phyloP scores from a whole-genome alignment of 1,284 basidiomycete genomes.

The Trichosporon coremiiforme region DNA sequence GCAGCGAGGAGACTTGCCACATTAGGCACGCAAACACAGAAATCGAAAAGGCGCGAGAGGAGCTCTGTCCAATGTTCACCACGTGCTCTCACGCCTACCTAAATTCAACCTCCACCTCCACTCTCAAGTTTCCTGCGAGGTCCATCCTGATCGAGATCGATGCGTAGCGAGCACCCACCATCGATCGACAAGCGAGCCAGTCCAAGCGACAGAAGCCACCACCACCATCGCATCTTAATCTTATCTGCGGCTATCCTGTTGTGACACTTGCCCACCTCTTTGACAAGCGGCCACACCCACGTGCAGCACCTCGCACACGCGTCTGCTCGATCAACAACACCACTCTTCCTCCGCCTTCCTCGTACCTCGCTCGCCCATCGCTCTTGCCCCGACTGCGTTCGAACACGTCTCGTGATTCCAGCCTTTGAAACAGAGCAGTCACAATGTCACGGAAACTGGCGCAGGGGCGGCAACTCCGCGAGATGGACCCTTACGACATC shows the following conservation, averaged over 20 bases:
- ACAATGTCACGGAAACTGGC: conserved; percentile 30
- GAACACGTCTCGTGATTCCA: no score
- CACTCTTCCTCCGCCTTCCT: neutral
- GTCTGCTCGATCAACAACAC: neutral
- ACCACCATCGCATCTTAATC: neutral
- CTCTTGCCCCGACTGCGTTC: no score
- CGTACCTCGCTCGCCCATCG: neutral
- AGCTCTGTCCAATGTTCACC: no score
- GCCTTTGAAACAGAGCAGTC: no score
- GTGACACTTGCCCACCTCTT: neutral
- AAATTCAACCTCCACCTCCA: neutral
- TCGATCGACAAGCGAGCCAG: neutral
- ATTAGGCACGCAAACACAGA: no score
- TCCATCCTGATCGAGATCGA: neutral
- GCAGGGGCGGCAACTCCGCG: conserved; percentile 24
- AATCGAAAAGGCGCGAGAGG: no score
- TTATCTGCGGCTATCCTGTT: neutral
- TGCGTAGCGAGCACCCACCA: neutral
- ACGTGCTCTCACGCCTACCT: neutral
- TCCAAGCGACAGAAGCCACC: neutral
- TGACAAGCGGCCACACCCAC: neutral
- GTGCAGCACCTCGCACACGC: neutral
- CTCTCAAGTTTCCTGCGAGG: neutral
- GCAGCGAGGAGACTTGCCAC: no score
- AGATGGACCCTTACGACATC: conserved; percentile 29